Percentiles rank a stretch among this genome's conserved stretches.
Evolutionary conservation across 208 protist genomes (phyloP).

Genomic region (Crithidia sp.): DNA sequence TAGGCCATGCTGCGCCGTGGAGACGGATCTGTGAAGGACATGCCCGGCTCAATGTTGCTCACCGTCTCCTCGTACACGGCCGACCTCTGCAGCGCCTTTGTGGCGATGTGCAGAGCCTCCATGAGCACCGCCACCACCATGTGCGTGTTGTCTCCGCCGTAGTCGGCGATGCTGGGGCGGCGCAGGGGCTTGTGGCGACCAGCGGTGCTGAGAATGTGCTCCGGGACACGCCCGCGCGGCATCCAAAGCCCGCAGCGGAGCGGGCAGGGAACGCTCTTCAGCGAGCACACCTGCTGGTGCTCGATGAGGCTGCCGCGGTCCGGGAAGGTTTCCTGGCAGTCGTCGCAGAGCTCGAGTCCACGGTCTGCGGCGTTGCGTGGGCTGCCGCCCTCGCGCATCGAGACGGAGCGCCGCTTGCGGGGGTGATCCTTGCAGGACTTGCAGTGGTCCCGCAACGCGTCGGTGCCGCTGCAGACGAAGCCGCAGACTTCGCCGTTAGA

Average conservation of each 20-base stretch:
- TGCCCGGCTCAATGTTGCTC: conserved; percentile 2
- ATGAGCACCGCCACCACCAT: conserved; percentile 42
- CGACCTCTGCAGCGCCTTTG: conserved; percentile 1
- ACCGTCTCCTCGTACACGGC: not conserved
- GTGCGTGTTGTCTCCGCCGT: conserved; percentile 36
- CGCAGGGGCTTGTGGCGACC: conserved; percentile 27
- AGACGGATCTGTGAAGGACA: conserved; percentile 4
- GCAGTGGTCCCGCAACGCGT: conserved; percentile 15
- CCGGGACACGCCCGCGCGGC: conserved; percentile 27
- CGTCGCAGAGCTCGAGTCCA: conserved; percentile 7
- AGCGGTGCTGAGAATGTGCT: conserved; percentile 35
- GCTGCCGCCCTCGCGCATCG: conserved; percentile 12
- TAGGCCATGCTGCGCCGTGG: conserved; percentile 8
- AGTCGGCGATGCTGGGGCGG: conserved; percentile 24
- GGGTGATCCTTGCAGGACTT: conserved; percentile 25
- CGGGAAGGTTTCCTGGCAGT: conserved; percentile 20
- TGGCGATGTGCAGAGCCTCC: conserved; percentile 31
- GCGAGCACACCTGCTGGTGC: conserved; percentile 29
- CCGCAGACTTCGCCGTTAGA: conserved; percentile 17
- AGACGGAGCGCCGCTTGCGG: conserved; percentile 14
- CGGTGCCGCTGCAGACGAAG: conserved; percentile 16
- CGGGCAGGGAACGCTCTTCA: conserved; percentile 36
- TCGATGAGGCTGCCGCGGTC: conserved; percentile 11
- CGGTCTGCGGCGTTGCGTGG: not conserved
- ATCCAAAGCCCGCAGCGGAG: conserved; percentile 37